Evolutionary conservation across 108 stramenopile genomes (phyloP).

Genomic region (Pseudonitzschia multistriata): DNA sequence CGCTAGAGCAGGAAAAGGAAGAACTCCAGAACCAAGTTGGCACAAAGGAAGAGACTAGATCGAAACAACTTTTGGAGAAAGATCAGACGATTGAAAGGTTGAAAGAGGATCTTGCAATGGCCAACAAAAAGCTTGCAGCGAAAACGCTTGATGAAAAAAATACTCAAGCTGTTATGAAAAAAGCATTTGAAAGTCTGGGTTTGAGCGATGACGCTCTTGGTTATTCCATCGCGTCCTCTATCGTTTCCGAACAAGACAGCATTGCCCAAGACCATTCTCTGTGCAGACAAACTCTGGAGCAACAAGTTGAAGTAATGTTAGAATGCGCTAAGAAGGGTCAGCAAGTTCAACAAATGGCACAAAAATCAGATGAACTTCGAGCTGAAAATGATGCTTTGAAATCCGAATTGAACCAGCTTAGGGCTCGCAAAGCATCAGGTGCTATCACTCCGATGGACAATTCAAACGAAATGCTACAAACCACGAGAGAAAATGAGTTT

Average conservation of each 20-base stretch:
- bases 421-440: not conserved
- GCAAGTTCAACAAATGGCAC: not conserved
- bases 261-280: not conserved
- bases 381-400: not conserved
- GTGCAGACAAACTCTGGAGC: constrained; percentile 4
- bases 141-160: constrained; percentile 7
- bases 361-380: not conserved
- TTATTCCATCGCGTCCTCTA: constrained; percentile 5
- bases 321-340: constrained; percentile 13
- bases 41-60: not conserved
- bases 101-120: not conserved
- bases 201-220: not conserved
- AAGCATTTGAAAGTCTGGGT: constrained; percentile 3
- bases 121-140: not conserved
- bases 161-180: not conserved
- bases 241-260: constrained; percentile 5
- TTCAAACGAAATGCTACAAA: constrained; percentile 14
- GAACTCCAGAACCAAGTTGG: not conserved
- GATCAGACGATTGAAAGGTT: constrained; percentile 4
- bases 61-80: not conserved
- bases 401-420: not conserved
- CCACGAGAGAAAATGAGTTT: constrained; percentile 25
- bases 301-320: constrained; percentile 12
- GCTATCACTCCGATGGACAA: not conserved
- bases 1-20: constrained; percentile 15